Percentiles rank a stretch among this genome's conserved stretches.
These are phyloP conservation scores for Debaryomycetaceae sp. DNA, from an alignment of 1,139 yeast genomes.

Conservation along the genomic window DNA sequence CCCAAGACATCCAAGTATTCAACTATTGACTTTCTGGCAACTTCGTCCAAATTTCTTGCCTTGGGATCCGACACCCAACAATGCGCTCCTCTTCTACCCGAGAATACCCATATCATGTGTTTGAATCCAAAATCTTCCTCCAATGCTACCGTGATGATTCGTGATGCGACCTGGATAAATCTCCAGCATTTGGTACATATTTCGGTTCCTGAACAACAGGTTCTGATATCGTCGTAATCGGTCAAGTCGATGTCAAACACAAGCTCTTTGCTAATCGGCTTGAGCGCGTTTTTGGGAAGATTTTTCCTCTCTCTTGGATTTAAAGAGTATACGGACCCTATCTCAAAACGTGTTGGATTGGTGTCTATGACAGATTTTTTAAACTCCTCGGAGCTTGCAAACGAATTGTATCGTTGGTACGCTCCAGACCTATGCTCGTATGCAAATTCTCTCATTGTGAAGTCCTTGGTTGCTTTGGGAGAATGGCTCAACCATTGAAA, in stretches of 20 bases:
- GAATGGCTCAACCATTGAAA: constrained; percentile 91
- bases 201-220: constrained; percentile 84
- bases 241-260: constrained; percentile 97
- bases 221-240: constrained; percentile 90
- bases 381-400: constrained; percentile 63
- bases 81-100: constrained; percentile 99
- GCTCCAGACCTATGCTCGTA: constrained; percentile 83
- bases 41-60: constrained; percentile 73
- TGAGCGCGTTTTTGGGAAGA: constrained; percentile 75
- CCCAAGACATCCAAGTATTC: constrained; percentile 80
- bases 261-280: constrained; percentile 79
- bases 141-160: constrained; percentile 67
- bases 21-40: constrained; percentile 69
- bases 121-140: constrained; percentile 87
- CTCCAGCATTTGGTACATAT: constrained; percentile 94
- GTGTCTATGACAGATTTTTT: constrained; percentile 67
- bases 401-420: constrained; percentile 87
- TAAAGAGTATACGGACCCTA: constrained; percentile 88
- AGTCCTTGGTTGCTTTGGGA: constrained; percentile 63
- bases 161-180: constrained; percentile 83
- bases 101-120: constrained; percentile 89
- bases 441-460: constrained; percentile 90
- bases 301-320: constrained; percentile 83
- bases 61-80: constrained; percentile 94
- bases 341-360: constrained; percentile 88